Percentiles rank a stretch among this genome's conserved stretches.
Evolutionary conservation across 192 early-diverging fungal species (phyloP).

Genomic region (Coemansia sp.): DNA sequence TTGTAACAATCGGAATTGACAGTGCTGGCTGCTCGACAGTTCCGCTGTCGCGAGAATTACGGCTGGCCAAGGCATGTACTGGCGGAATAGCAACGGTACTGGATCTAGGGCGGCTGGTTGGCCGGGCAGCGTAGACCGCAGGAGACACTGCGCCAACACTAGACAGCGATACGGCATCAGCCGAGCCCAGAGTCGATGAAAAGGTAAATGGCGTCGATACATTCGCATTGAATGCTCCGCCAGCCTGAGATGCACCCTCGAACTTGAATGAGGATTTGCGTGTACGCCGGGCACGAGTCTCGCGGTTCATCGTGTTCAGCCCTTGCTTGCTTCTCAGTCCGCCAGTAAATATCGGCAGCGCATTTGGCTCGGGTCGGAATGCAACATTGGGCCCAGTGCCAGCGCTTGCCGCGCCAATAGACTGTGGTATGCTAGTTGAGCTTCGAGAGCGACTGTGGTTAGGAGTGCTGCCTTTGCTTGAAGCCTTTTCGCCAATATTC

Average conservation of each 20-base stretch:
- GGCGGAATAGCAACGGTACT: slow-evolving; percentile 18
- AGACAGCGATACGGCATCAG: slow-evolving; percentile 3
- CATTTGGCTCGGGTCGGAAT: not conserved
- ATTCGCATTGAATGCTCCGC: not conserved
- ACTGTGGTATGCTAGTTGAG: not conserved
- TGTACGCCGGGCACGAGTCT: slow-evolving; percentile 18
- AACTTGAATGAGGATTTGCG: slow-evolving; percentile 16
- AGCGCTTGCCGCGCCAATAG: not conserved
- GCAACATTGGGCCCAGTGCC: not conserved
- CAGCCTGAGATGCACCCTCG: not conserved
- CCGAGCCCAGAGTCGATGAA: slow-evolving; percentile 3
- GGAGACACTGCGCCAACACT: slow-evolving; percentile 3
- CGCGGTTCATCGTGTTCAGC: slow-evolving; percentile 32
- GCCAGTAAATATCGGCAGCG: slow-evolving; percentile 9
- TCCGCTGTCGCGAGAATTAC: slow-evolving; percentile 31
- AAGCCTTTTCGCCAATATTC: not conserved
- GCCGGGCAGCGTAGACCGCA: not conserved
- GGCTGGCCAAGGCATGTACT: not conserved
- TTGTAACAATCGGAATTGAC: not conserved
- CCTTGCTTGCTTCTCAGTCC: slow-evolving; percentile 20
- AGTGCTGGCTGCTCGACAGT: slow-evolving; percentile 15
- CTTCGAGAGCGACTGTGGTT: slow-evolving; percentile 2
- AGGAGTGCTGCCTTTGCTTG: not conserved
- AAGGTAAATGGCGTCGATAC: slow-evolving; percentile 12
- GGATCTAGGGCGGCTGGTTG: slow-evolving; percentile 20